phyloP scores from a whole-genome alignment of 441 rosid genomes.

The Populus tomentosa region DNA sequence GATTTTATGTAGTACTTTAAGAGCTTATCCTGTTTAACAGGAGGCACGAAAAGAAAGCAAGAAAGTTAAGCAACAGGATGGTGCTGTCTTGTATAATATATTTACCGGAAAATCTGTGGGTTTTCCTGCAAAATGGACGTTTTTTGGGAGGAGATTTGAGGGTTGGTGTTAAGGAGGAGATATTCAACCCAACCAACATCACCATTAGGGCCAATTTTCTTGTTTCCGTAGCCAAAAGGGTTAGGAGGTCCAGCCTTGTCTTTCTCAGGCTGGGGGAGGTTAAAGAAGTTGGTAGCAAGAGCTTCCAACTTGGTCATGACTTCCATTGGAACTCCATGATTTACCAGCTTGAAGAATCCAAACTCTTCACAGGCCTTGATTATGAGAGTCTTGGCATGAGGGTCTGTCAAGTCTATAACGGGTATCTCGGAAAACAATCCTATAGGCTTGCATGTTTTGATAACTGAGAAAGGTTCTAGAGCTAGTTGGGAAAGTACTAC shows the following conservation, averaged over 20 bases:
- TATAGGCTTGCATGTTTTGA: constrained; percentile 57
- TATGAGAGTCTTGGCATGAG: constrained; percentile 43
- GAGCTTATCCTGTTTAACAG: neutral
- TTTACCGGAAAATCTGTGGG: constrained; percentile 49
- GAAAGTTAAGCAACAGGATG: neutral
- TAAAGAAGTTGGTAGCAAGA: constrained; percentile 53
- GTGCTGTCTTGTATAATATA: neutral
- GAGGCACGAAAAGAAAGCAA: neutral
- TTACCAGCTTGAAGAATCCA: constrained; percentile 80
- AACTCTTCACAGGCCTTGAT: constrained; percentile 62
- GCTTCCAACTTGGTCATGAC: constrained; percentile 46
- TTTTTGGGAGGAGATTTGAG: constrained; percentile 27
- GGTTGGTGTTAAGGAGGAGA: constrained; percentile 52
- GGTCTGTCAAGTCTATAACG: constrained; percentile 47
- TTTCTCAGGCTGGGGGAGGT: constrained; percentile 62
- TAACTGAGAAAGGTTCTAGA: constrained; percentile 41
- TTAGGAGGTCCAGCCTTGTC: constrained; percentile 72
- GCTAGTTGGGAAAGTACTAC: constrained; percentile 59
- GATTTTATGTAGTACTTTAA: neutral
- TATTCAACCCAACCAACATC: constrained; percentile 88
- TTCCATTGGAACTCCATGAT: constrained; percentile 61
- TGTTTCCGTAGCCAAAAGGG: constrained; percentile 80
- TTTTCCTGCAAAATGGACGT: constrained; percentile 31
- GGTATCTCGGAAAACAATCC: constrained; percentile 40
- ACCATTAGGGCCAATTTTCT: constrained; percentile 63